phyloP scores from a whole-genome alignment of 352 stramenopile genomes.

The Globisporangium paroecandrum region DNA sequence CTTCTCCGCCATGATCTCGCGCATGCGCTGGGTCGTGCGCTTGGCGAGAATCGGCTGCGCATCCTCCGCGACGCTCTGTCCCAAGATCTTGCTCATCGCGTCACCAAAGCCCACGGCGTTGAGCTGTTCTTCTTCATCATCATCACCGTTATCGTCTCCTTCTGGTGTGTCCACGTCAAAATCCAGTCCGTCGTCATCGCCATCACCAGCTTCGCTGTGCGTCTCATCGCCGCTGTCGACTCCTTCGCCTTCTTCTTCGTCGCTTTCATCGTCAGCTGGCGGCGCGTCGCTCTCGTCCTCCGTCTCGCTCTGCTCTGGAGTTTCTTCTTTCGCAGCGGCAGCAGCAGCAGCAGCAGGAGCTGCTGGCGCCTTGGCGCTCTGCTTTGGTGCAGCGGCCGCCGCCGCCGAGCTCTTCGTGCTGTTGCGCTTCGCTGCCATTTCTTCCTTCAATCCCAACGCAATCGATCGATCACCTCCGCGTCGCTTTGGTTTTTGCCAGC shows the following conservation, averaged over 20 bases:
- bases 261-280: constrained; percentile 9
- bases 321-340: not conserved
- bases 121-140: constrained; percentile 35
- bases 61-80: constrained; percentile 65
- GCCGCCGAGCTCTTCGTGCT: constrained; percentile 9
- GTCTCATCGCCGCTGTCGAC: constrained; percentile 14
- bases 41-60: constrained; percentile 80
- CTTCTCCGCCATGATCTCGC: constrained; percentile 78
- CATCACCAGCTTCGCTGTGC: constrained; percentile 22
- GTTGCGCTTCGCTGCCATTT: constrained; percentile 27
- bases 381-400: not conserved
- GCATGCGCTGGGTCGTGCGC: constrained; percentile 78
- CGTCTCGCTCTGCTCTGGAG: not conserved
- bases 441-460: not conserved
- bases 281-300: not conserved
- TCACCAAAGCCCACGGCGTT: constrained; percentile 80
- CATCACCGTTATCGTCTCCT: constrained; percentile 11
- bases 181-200: constrained; percentile 20
- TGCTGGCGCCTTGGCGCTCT: not conserved
- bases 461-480: not conserved
- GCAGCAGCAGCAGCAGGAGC: not conserved
- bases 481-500: not conserved
- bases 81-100: constrained; percentile 83
- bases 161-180: constrained; percentile 19
- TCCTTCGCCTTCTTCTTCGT: constrained; percentile 15